Evolutionary conservation across 257 asterid species (phyloP), one percentile per base, ranked within the genome.

Genomic region (Nicotiana undulata): DNA sequence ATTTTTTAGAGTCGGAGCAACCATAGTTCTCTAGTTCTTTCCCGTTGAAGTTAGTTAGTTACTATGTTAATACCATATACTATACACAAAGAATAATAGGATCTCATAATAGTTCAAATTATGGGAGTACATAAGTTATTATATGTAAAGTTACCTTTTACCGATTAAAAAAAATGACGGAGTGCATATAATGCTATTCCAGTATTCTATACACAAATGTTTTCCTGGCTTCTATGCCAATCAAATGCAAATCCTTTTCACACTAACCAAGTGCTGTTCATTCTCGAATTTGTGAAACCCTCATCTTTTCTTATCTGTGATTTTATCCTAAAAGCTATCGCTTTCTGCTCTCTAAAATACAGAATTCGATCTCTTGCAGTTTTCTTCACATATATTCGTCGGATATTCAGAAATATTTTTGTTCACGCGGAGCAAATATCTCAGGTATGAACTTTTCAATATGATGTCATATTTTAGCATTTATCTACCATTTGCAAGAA

Each of bases 361-460:
- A 16, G 26, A 49, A 15, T 82, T 61, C 55, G 32, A 53, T 79
- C 59, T 74, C 66, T 75, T 88, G 91, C 97, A 95, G 98, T 95
- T 84, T 91, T 95, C 84, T 88, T 95, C 87, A 83, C 94, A 60
- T 95, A 89, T 86, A 83, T 95, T 13, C 90, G 91, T 44, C 89
- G 97, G 85, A 93, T 95, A 86, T 95, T 95, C 93, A 89, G 88
- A 80, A 95, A 93, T 80, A 92, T 95, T 16, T 93, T 92, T 85
- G 89, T 75, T 83, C 96, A 95, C 28, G 97, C 98, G 8, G 93
- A 87, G 60, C 99, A 93, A 88, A 95, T 95, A 84, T 86, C 95
- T 74, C 99, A 93, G 97, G 99, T 95, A 72, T 56, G 89, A 49
- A 65, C 55, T 66, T 12, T 75, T 76, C 80, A 5, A 18, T 20